Evolutionary conservation across 495 filamentous ascomycete genomes (phyloP).

Genomic region (Neurospora sp.): DNA sequence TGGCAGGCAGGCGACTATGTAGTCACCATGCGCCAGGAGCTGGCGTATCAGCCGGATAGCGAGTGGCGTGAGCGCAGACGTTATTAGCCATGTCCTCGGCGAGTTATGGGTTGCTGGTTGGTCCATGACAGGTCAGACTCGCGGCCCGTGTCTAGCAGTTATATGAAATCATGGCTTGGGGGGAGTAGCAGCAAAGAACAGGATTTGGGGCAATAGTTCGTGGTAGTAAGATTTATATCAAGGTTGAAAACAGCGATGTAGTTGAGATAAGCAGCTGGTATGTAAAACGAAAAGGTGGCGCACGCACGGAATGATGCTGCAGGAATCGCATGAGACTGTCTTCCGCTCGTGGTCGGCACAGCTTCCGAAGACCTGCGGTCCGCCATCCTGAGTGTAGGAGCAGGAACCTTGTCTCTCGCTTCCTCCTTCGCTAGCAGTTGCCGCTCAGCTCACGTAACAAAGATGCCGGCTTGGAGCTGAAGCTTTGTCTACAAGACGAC

Average conservation of each 20-base stretch:
- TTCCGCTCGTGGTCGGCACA: conserved; percentile 23
- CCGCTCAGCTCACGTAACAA: not conserved
- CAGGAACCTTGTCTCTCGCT: not conserved
- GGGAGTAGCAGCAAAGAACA: not conserved
- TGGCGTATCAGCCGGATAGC: conserved; percentile 59
- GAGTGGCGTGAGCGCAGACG: conserved; percentile 72
- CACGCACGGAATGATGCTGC: conserved; percentile 40
- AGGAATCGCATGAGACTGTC: conserved; percentile 35
- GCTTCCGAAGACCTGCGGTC: conserved; percentile 23
- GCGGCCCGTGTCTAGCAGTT: not conserved
- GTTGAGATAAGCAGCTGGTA: conserved; percentile 11
- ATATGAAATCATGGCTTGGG: not conserved
- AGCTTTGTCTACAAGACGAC: not conserved
- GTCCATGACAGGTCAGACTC: conserved; percentile 26
- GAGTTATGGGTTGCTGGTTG: conserved; percentile 47
- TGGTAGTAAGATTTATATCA: not conserved
- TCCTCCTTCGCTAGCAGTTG: not conserved
- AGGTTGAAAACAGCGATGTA: not conserved
- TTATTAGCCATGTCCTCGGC: conserved; percentile 76
- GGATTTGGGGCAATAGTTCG: not conserved
- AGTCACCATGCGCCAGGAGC: conserved; percentile 77
- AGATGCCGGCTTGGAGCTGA: not conserved
- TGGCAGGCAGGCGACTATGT: conserved; percentile 66
- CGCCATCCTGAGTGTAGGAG: conserved; percentile 14
- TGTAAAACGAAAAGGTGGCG: conserved; percentile 5